phyloP scores from a whole-genome alignment of 2,329 filamentous ascomycete genomes.

The Phyllosticta citribraziliensis region DNA sequence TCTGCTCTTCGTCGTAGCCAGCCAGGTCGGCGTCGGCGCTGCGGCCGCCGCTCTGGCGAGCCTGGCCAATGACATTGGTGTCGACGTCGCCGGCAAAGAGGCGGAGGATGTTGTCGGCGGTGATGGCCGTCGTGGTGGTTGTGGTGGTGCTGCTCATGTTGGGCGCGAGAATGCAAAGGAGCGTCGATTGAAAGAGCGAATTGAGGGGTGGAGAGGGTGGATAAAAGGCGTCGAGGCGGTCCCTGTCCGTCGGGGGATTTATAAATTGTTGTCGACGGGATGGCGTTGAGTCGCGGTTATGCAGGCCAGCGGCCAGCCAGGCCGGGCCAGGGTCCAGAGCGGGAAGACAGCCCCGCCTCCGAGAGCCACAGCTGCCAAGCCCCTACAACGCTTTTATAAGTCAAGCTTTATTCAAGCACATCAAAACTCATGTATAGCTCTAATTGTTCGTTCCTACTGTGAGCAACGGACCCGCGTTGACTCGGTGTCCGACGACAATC shows the following conservation, averaged over 20 bases:
- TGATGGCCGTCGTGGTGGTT: constrained; percentile 46
- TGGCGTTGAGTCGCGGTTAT: background rate
- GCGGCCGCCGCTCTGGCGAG: constrained; percentile 29
- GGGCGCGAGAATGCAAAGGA: background rate
- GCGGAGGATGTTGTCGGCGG: constrained; percentile 73
- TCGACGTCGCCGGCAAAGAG: constrained; percentile 82
- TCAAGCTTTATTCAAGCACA: no score
- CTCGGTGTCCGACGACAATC: no score
- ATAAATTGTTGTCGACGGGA: background rate
- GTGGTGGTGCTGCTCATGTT: constrained; percentile 12
- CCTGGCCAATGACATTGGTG: constrained; percentile 48
- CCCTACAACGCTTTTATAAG: no score
- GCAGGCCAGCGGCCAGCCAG: no score
- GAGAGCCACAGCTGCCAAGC: no score
- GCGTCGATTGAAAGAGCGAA: background rate
- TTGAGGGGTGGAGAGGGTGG: no score
- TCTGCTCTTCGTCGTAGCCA: constrained; percentile 95
- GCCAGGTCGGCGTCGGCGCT: constrained; percentile 59
- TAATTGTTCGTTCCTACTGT: no score
- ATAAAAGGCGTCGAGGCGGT: background rate
- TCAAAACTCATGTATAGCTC: no score
- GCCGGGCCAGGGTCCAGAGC: constrained; percentile 7
- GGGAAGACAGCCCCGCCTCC: no score
- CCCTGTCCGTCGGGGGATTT: background rate
- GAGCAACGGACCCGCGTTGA: no score